Evolutionary conservation across 2,329 filamentous ascomycete genomes (phyloP), one percentile per base, ranked within the genome.

Genomic region (Teratosphaeria gauchensis): DNA sequence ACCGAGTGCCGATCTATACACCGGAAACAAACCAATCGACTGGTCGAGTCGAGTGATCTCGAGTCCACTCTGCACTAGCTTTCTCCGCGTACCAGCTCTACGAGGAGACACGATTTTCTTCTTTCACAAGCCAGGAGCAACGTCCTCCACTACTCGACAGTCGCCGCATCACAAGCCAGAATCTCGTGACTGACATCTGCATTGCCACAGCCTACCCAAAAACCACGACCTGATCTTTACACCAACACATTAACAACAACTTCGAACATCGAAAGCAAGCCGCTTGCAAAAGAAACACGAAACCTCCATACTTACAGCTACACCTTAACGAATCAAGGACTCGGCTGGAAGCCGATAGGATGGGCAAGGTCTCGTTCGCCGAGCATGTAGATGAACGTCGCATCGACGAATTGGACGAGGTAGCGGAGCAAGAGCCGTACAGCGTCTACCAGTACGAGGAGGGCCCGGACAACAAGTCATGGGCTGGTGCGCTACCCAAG

Each of bases 401-500:
- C 63, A 68, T 74, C 69, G 75, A 76, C 68, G 73, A 71, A 68
- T 65, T 75, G 68, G 74, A 76, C 67, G 73, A 71, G 68, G 61
- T 65, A 56, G 84, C 86, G 68, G 80, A 83, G 69, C 42, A 53
- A 38, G 58, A 61, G 33, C 54, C 53, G 30, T 62, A 62, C 51
- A 58, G 35, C 51, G 58, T 61, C 19, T 97, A 94, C 77, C 86
- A 94, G 76, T 86, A 82, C 70, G 77, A 75, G 58, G 78, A 86
- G 61, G 86, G 75, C 58, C 78, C 86, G 61, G 86, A 91, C 75
- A 90, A 91, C 79, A 90, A 91, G 74, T 92, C 90, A 66, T 95
- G 94, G 94, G 94, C 92, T 69, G 90, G 92, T 72, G 89, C 92
- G 73, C 84, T 99, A 69, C 94, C 94, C 72, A 85, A 95, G 83